Evolutionary conservation across 306 rosid species (phyloP).

Genomic region (Astragalus membranaceus): DNA sequence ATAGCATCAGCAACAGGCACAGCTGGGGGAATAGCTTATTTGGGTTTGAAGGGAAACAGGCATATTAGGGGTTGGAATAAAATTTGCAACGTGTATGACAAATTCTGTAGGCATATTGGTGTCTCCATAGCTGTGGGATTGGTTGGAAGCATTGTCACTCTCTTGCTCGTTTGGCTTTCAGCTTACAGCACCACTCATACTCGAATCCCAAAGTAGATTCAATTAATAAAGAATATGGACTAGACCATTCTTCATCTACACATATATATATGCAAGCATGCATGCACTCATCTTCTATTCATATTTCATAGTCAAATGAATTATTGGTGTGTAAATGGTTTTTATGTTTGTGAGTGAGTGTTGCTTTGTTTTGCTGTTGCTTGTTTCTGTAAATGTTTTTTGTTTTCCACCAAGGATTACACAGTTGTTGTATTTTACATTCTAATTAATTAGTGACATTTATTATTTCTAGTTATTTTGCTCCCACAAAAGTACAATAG

Average conservation of each 20-base stretch:
- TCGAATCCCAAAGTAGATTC: slow-evolving; percentile 47
- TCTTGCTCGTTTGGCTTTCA: slow-evolving; percentile 67
- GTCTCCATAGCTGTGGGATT: slow-evolving; percentile 46
- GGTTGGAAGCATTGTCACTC: slow-evolving; percentile 46
- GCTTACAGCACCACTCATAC: slow-evolving; percentile 43
- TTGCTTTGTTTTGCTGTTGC: neutral
- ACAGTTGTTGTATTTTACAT: neutral
- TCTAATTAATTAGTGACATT: neutral
- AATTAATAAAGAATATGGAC: neutral
- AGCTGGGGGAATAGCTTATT: slow-evolving; percentile 61
- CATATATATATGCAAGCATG: too few species aligned
- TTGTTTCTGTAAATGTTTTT: slow-evolving; percentile 15
- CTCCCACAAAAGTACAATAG: neutral
- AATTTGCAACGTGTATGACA: slow-evolving; percentile 52
- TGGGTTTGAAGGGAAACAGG: slow-evolving; percentile 65
- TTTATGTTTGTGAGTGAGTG: slow-evolving; percentile 7
- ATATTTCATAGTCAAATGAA: neutral
- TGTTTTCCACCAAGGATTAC: neutral
- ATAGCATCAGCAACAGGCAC: slow-evolving; percentile 77
- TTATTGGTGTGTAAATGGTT: slow-evolving; percentile 14
- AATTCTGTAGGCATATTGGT: slow-evolving; percentile 56
- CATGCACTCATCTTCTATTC: neutral
- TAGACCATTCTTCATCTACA: neutral
- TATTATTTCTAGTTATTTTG: neutral
- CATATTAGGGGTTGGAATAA: slow-evolving; percentile 51